Evolutionary conservation across 257 asterid species (phyloP).

Genomic region (Solanum bulbocastanum): DNA sequence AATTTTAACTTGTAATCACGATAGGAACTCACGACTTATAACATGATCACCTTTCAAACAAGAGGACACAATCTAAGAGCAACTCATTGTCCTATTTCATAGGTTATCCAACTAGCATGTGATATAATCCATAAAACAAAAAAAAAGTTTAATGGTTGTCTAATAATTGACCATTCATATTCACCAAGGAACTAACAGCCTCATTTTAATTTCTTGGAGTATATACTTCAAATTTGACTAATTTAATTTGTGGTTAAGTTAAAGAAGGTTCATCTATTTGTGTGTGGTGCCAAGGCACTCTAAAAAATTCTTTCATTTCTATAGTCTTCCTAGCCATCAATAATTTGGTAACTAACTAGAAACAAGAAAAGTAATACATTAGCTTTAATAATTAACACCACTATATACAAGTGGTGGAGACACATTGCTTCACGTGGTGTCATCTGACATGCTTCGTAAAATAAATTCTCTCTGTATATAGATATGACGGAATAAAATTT

Average conservation of each 20-base stretch:
- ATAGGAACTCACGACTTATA: background rate
- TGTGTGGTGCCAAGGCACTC: background rate
- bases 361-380: background rate
- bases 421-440: background rate
- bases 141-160: background rate
- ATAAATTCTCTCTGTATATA: too few species aligned
- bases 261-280: background rate
- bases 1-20: background rate
- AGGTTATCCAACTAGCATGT: background rate
- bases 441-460: background rate
- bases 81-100: background rate
- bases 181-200: background rate
- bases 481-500: accelerated
- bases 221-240: background rate
- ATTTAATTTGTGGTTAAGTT: background rate
- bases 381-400: background rate
- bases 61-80: background rate
- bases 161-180: background rate
- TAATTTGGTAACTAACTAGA: background rate
- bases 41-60: background rate
- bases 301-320: background rate
- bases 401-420: background rate
- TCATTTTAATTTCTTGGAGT: background rate
- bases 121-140: background rate
- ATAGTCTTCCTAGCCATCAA: too few species aligned